Evolutionary conservation across 129 eudicot genomes (phyloP), one percentile per base, ranked within the genome.

Genomic region (Oenanthe sinensis): DNA sequence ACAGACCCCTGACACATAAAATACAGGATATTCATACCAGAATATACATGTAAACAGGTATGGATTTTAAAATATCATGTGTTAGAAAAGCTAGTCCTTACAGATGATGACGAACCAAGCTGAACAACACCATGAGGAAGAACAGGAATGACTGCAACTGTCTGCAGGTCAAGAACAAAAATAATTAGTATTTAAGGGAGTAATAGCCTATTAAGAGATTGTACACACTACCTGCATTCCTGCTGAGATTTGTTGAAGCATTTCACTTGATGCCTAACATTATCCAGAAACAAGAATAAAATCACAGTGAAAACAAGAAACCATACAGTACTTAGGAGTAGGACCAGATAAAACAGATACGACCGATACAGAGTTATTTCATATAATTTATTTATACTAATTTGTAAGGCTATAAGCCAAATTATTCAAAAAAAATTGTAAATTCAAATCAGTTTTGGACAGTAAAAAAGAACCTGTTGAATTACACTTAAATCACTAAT

Each of bases 41-140:
- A 20, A 44, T 44, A 42, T 40, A 44, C 7, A 72, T 72, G 76
- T 72, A 72, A 40, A 77, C 15, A 11, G 24, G 17, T 2, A 75
- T 2, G 46, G 79, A 75, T 30, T 50, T 49, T 5, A 15, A 19
- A 52, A 75, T 72, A 6, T 48, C 12, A 22, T 6, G 12, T 11
- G 13, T 14, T 52, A 26, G 58, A 58, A n/a, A 55, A 22, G 13
- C 36, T n/a, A 40, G 13, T 55, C 83, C 96, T 94, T 85, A 95
- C 98, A 37, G 83, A 42, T 74, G 87, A 79, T 74, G 83, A 85
- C 75, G 98, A 95, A 77, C 98, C 98, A 81, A 95, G 88, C 79
- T 95, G 98, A 86, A 95, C 92, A 80, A 95, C 98, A 28, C 98
- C 98, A 81, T 91, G 96, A 79, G 96, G 93, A 80, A 87, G 89